Evolutionary conservation across 495 filamentous ascomycete species (phyloP), one percentile per base, ranked within the genome.

Genomic region (Penicillium simplicissimum): DNA sequence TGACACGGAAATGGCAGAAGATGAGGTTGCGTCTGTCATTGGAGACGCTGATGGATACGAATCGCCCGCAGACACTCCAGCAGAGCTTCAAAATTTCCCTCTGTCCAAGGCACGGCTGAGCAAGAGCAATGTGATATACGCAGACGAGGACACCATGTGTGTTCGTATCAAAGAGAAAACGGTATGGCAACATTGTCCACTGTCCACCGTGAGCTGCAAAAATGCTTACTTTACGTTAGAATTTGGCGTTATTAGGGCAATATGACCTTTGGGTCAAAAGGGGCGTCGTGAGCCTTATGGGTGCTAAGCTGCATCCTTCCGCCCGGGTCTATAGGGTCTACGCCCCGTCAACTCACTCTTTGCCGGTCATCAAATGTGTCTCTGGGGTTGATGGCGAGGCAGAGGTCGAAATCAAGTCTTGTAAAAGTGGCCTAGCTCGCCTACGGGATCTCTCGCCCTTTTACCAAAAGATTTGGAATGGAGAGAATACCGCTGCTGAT

Each of bases 381-480:
- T 65, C 70, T 52, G 74, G 79, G n/a, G 73, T 76, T 1, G 74
- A 78, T 55, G 79, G 83, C 15, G 76, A 74, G 17, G 71, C 80
- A 23, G 78, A 83, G 58, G 70, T 84, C 0, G 77, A 79, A 14
- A 69, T 92, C 42, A 79, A 74, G 65, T 85, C 87, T 8, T 82
- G 77, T 48, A 74, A 81, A 14, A 80, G 69, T n/a, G 76, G 81
- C 3, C 70, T 95, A 8, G 76, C 80, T 43, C 78, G 80, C 35
- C 75, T 96, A 10, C 80, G 79, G 36, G 78, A 77, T 23, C 71
- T 93, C 14, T 90, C 87, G 4, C 89, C 90, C 25, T 71, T 87
- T 3, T 94, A 92, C 69, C 81, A 85, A 55, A 86, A 80, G 47
- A 78, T 94, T n/a, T 94, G 91, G 91, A 87, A 87, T 65, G 82